Conservation (phyloP, 1,284 basidiomycete genomes). For the Nidula niveotomentosa region DNA sequence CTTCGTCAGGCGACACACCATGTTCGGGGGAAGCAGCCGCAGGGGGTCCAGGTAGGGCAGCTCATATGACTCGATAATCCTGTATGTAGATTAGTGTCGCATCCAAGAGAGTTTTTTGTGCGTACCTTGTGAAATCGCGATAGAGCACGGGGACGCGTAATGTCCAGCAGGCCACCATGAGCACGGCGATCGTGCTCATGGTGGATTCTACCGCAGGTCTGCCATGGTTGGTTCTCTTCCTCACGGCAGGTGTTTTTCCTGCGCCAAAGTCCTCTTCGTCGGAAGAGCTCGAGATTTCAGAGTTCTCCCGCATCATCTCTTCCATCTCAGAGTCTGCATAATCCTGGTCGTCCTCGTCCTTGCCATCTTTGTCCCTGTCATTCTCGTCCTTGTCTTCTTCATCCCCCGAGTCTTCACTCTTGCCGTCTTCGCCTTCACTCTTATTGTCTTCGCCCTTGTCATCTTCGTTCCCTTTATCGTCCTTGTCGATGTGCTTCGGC, state of each 20-base stretch:
- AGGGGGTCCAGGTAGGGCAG: slow-evolving; percentile 84
- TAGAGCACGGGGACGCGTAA: slow-evolving; percentile 76
- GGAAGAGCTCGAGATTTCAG: slow-evolving; percentile 44
- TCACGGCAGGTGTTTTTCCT: slow-evolving; percentile 8
- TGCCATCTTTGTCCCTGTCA: no score
- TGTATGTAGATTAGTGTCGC: slow-evolving; percentile 21
- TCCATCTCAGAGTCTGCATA: slow-evolving; percentile 46
- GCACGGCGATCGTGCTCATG: slow-evolving; percentile 60
- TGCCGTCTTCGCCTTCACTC: slow-evolving; percentile 10
- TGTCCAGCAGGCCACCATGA: slow-evolving; percentile 77
- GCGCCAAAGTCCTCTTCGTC: slow-evolving; percentile 32
- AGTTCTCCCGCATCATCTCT: slow-evolving; percentile 53
- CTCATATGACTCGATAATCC: slow-evolving; percentile 70
- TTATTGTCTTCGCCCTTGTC: slow-evolving; percentile 9
- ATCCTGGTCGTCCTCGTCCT: slow-evolving; percentile 7
- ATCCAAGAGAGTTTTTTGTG: neutral
- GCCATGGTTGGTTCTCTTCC: slow-evolving; percentile 11
- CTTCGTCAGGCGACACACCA: slow-evolving; percentile 72
- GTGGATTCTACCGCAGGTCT: slow-evolving; percentile 47
- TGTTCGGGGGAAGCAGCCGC: slow-evolving; percentile 59
- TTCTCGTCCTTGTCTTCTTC: no score
- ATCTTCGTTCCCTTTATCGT: slow-evolving; percentile 3
- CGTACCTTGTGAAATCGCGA: slow-evolving; percentile 72
- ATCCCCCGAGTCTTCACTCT: neutral
- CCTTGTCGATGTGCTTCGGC: neutral